Base-by-base conservation (phyloP, 177 flowering plant genomes). In the Telopea speciosissima region DNA sequence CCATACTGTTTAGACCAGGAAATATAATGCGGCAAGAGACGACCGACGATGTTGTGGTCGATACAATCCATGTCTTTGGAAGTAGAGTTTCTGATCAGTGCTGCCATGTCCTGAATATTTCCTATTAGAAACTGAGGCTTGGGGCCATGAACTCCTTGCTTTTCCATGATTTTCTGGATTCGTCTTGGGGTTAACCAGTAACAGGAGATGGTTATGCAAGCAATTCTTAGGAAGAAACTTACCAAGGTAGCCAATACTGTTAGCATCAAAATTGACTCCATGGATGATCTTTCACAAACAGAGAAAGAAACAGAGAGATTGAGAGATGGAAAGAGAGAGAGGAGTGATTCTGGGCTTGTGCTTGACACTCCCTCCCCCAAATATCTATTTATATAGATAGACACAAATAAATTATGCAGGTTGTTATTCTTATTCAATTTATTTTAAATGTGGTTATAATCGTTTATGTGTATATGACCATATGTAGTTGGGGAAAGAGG, bases 101-200 rank as follows among this genome's bases (percentile, higher is more conserved):
- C 65, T 8, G 91, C 81, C 81, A 92, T 81, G 58, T 94, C 96
- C 5, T 69, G 22, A 61, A 92, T 78, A 81, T 94, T 94, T 16
- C 99, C 99, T 16, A 84, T 77, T 1, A 94, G 83, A 67, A 83
- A 86, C 36, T 86, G 83, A 11, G 97, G 92, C 73, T 86, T 83
- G 5, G 99, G 99, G 73, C 99, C 99, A 88, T 80, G 76, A 74
- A 94, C 92, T n/a, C 97, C 97, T 92, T 94, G 99, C 78, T 72
- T 85, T 52, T 83, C 89, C 99, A 94, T 94, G 31, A 79, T 72
- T 56, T 77, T 87, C 79, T 70, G 81, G 84, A 94, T 94, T 70
- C 92, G 87, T 82, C 85, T 84, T 3, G 99, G 99, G 25, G 80
- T 88, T 9, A 85, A 24, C 79, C 79, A 88, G 85, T 94, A 94